phyloP scores from a whole-genome alignment of 441 rosid genomes.

The Pelargonium myrrhifolium region DNA sequence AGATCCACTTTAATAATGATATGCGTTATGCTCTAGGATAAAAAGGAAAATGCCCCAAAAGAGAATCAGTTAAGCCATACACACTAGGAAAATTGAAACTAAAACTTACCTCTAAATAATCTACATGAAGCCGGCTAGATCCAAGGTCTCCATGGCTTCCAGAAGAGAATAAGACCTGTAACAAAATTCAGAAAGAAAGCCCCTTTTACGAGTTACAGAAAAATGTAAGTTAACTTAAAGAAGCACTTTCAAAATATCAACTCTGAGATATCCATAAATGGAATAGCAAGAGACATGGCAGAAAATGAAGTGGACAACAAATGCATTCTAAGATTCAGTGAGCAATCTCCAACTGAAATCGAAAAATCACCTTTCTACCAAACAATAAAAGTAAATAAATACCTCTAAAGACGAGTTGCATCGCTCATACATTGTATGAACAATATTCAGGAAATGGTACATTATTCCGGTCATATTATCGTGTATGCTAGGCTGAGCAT shows the following conservation, averaged over 20 bases:
- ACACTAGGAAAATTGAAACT: conserved; percentile 18
- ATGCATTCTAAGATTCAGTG: neutral
- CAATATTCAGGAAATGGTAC: conserved; percentile 63
- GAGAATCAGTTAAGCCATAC: neutral
- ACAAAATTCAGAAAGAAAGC: neutral
- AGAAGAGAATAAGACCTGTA: conserved; percentile 50
- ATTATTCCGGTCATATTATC: conserved; percentile 43
- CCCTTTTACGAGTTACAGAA: neutral
- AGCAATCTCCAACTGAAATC: neutral
- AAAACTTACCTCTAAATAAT: conserved; percentile 67
- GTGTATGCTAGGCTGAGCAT: conserved; percentile 50
- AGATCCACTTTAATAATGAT: too few relatives aligned
- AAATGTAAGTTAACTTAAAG: neutral
- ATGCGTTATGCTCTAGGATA: too few relatives aligned
- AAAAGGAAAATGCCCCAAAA: neutral
- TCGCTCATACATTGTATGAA: conserved; percentile 84
- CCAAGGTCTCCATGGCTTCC: conserved; percentile 39
- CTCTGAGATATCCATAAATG: neutral
- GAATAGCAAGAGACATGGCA: neutral
- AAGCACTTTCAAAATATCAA: neutral
- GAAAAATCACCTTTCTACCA: neutral
- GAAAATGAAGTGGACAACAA: neutral
- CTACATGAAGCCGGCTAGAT: conserved; percentile 38
- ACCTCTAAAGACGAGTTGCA: conserved; percentile 86
- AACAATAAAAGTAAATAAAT: conserved; percentile 3